phyloP scores from a whole-genome alignment of 2,329 filamentous ascomycete species.

The Venturia aucupariae region DNA sequence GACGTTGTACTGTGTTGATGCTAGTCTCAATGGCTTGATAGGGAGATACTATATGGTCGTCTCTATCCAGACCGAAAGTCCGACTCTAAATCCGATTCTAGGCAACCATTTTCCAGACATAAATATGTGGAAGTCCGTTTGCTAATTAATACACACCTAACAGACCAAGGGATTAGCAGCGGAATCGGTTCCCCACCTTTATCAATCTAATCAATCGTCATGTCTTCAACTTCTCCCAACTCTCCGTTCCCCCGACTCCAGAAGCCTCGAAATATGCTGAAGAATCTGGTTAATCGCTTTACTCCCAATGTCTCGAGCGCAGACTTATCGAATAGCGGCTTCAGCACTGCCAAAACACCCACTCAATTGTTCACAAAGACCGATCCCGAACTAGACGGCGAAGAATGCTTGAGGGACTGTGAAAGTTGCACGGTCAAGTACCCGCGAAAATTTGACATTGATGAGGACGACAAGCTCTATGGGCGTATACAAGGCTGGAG shows the following conservation, averaged over 20 bases:
- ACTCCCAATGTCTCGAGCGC: constrained; percentile 20
- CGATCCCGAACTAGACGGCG: constrained; percentile 68
- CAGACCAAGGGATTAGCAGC: too few relatives aligned
- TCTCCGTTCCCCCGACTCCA: neutral
- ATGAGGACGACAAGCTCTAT: constrained; percentile 70
- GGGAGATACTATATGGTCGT: neutral
- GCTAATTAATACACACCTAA: too few relatives aligned
- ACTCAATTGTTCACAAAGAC: constrained; percentile 59
- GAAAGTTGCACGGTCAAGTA: constrained; percentile 69
- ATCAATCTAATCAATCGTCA: constrained; percentile 4
- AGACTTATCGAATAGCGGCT: constrained; percentile 17
- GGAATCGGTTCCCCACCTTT: neutral
- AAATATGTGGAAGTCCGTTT: neutral
- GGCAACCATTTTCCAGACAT: neutral
- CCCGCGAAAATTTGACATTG: constrained; percentile 63
- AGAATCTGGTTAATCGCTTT: constrained; percentile 20
- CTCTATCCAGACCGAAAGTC: neutral
- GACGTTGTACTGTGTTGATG: neutral
- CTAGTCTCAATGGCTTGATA: neutral
- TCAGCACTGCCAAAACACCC: constrained; percentile 2
- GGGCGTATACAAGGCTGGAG: constrained; percentile 79
- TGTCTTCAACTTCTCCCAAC: neutral
- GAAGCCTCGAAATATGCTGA: constrained; percentile 2
- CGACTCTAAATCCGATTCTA: neutral
- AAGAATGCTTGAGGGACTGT: constrained; percentile 85